Evolutionary conservation across 108 stramenopile species (phyloP).

Genomic region (Cylindrotheca closterium): DNA sequence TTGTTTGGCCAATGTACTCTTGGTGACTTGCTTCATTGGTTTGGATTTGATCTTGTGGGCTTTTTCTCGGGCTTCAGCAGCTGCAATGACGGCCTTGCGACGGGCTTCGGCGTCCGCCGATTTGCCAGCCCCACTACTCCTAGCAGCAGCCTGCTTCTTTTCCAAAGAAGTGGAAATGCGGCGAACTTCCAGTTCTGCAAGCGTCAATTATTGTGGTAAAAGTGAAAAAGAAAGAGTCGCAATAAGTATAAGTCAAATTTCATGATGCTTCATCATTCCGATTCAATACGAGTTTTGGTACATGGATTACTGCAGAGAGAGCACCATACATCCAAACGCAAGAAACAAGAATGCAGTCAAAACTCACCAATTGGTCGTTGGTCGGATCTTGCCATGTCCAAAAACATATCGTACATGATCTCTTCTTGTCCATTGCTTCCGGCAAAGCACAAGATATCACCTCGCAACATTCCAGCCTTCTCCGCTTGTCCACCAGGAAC

Average conservation of each 20-base stretch:
- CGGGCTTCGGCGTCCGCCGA: slow-evolving; percentile 63
- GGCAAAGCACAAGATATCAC: slow-evolving; percentile 75
- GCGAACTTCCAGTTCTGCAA: slow-evolving; percentile 27
- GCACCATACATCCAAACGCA: neutral
- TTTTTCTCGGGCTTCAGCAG: slow-evolving; percentile 79
- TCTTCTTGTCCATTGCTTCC: slow-evolving; percentile 68
- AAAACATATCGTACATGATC: slow-evolving; percentile 68
- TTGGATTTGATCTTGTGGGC: slow-evolving; percentile 56
- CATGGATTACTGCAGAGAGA: too few species aligned
- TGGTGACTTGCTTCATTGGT: slow-evolving; percentile 41
- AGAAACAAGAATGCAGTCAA: neutral
- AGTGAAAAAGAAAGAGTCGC: neutral
- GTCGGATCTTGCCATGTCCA: slow-evolving; percentile 43
- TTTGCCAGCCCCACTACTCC: neutral
- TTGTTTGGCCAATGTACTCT: slow-evolving; percentile 27
- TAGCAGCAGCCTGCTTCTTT: neutral
- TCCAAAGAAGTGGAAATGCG: slow-evolving; percentile 7
- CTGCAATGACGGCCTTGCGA: slow-evolving; percentile 81
- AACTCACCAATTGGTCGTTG: slow-evolving; percentile 53
- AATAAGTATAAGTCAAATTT: slow-evolving; percentile 3
- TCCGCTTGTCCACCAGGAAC: slow-evolving; percentile 57
- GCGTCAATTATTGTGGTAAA: neutral
- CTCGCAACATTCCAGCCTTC: slow-evolving; percentile 57
- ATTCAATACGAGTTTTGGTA: too few species aligned
- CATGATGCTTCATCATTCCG: too few species aligned